Percentiles rank a stretch among this genome's conserved stretches.
These are phyloP conservation scores for Fonsecaea pedrosoi DNA, from an alignment of 2,329 filamentous ascomycete species.

Conservation along the genomic window DNA sequence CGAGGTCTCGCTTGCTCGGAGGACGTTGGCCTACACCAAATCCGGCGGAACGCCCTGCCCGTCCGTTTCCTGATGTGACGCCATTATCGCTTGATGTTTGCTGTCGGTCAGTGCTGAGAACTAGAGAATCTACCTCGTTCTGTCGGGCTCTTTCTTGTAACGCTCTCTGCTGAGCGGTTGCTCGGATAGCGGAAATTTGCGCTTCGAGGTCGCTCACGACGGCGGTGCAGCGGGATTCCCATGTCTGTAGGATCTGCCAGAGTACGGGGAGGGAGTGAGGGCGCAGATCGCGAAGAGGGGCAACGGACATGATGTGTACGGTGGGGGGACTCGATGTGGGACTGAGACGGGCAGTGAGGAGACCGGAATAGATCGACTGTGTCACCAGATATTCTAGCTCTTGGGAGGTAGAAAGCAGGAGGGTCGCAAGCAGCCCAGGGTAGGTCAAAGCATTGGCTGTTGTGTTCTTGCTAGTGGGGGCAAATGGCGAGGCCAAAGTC, in stretches of 20 bases:
- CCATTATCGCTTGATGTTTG: constrained; percentile 33
- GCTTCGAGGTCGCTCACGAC: constrained; percentile 77
- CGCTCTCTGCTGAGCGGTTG: constrained; percentile 62
- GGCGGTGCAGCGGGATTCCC: constrained; percentile 77
- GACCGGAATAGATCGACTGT: constrained; percentile 81
- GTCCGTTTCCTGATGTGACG: constrained; percentile 27
- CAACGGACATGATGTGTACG: constrained; percentile 79
- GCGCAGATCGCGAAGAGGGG: constrained; percentile 83
- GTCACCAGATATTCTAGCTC: constrained; percentile 88
- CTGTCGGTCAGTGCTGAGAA: constrained; percentile 52
- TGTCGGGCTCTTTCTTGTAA: constrained; percentile 59
- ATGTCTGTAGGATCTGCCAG: constrained; percentile 71
- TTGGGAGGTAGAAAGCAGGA: constrained; percentile 70
- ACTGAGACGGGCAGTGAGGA: constrained; percentile 83
- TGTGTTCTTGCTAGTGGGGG: constrained; percentile 20
- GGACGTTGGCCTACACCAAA: constrained; percentile 10
- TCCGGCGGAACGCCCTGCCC: constrained; percentile 11
- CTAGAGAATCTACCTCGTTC: constrained; percentile 56
- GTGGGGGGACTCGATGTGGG: constrained; percentile 78
- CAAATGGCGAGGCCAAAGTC: constrained; percentile 67
- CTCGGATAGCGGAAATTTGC: constrained; percentile 72
- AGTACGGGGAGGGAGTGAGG: constrained; percentile 74
- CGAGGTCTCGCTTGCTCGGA: constrained; percentile 52
- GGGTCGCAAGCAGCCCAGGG: constrained; percentile 66
- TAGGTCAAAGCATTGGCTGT: constrained; percentile 72